Percentiles rank a stretch among this genome's conserved stretches.
phyloP scores from a whole-genome alignment of 2,329 filamentous ascomycete genomes.

The Pseudocercospora musae region DNA sequence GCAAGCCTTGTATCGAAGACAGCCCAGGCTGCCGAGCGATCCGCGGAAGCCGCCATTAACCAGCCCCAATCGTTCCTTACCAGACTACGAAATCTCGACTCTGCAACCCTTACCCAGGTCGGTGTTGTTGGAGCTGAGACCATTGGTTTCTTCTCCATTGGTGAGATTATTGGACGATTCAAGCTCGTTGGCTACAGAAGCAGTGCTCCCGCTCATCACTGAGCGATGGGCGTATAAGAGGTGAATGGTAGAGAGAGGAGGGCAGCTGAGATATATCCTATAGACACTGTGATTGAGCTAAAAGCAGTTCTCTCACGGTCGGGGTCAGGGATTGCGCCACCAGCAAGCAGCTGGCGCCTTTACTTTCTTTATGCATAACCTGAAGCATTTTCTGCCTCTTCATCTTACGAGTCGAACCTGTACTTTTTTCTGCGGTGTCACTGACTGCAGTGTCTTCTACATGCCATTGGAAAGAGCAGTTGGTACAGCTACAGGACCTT shows the following conservation, averaged over 20 bases:
- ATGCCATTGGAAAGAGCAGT: background rate
- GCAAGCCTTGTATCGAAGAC: slow-evolving; percentile 44
- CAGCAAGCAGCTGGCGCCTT: slow-evolving; percentile 19
- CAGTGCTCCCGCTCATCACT: slow-evolving; percentile 24
- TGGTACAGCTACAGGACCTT: background rate
- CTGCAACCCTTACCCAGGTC: slow-evolving; percentile 65
- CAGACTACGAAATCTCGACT: slow-evolving; percentile 66
- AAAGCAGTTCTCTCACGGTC: slow-evolving; percentile 3
- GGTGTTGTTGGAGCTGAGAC: slow-evolving; percentile 82
- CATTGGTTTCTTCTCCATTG: slow-evolving; percentile 94
- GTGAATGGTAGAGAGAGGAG: background rate
- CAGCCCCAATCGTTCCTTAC: slow-evolving; percentile 55
- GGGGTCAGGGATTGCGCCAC: slow-evolving; percentile 6
- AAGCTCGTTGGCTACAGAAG: slow-evolving; percentile 85
- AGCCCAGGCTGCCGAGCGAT: slow-evolving; percentile 42
- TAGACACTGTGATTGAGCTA: slow-evolving; percentile 9
- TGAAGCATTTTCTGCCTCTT: slow-evolving; percentile 6
- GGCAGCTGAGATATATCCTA: slow-evolving; percentile 9
- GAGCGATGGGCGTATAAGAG: slow-evolving; percentile 3
- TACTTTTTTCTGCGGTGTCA: background rate
- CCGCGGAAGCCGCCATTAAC: slow-evolving; percentile 51
- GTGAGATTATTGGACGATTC: slow-evolving; percentile 92
- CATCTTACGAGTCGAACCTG: background rate
- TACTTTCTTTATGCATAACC: slow-evolving; percentile 29
- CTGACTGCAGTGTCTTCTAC: background rate